Percentiles rank a stretch among this genome's conserved stretches.
phyloP scores from a whole-genome alignment of 257 asterid genomes.

The Solanum neorickii region DNA sequence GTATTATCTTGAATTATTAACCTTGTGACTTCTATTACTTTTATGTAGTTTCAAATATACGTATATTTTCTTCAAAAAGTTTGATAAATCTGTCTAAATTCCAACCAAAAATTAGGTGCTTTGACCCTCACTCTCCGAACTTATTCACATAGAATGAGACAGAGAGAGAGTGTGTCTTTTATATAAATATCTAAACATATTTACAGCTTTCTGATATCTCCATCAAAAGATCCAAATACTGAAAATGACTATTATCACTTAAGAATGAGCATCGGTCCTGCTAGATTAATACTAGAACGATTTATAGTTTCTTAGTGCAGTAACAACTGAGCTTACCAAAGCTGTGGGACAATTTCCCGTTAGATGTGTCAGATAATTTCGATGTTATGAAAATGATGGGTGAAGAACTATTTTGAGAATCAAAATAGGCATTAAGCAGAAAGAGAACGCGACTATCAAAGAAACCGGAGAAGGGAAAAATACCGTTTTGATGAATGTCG shows the following conservation, averaged over 20 bases:
- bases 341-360: neutral
- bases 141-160: neutral
- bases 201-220: neutral
- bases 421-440: neutral
- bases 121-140: neutral
- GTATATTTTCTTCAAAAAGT: neutral
- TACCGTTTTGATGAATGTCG: conserved; percentile 73
- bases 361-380: neutral
- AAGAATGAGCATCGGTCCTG: neutral
- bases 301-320: neutral
- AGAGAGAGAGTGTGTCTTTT: neutral
- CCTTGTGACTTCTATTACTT: neutral
- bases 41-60: neutral
- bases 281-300: neutral
- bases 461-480: neutral
- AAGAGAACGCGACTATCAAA: neutral
- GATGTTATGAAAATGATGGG: neutral
- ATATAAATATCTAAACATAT: neutral
- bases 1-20: neutral
- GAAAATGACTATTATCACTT: neutral
- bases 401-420: neutral
- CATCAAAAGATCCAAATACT: neutral
- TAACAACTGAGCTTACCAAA: neutral
- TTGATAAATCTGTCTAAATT: neutral
- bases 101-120: neutral